These are phyloP conservation scores for Dryas alaskensis DNA, from an alignment of 306 rosid genomes.

Conservation along the genomic window DNA sequence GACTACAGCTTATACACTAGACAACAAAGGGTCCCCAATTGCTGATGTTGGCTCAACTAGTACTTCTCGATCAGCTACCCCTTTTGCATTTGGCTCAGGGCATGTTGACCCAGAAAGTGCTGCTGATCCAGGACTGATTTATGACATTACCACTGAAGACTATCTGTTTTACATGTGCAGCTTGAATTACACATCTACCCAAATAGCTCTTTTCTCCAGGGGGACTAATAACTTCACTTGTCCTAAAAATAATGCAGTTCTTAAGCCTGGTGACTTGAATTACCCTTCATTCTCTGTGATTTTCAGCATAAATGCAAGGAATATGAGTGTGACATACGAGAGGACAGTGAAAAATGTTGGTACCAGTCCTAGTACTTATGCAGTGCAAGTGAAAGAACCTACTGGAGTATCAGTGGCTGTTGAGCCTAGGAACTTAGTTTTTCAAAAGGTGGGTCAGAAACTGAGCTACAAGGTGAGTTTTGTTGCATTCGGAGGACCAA, in stretches of 20 bases:
- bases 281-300: slow-evolving; percentile 69
- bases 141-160: slow-evolving; percentile 48
- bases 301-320: slow-evolving; percentile 21
- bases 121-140: slow-evolving; percentile 62
- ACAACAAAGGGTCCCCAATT: slow-evolving; percentile 48
- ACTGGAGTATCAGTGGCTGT: slow-evolving; percentile 43
- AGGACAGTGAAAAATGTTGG: slow-evolving; percentile 72
- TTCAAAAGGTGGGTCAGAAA: slow-evolving; percentile 45
- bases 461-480: slow-evolving; percentile 53
- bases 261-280: slow-evolving; percentile 52
- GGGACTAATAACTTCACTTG: slow-evolving; percentile 33
- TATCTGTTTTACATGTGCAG: slow-evolving; percentile 57
- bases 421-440: slow-evolving; percentile 43
- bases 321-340: slow-evolving; percentile 38
- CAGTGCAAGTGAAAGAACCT: slow-evolving; percentile 46
- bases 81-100: slow-evolving; percentile 69
- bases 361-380: slow-evolving; percentile 38
- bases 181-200: slow-evolving; percentile 50
- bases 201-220: slow-evolving; percentile 47
- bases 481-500: slow-evolving; percentile 27
- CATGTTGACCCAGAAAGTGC: slow-evolving; percentile 69
- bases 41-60: slow-evolving; percentile 32
- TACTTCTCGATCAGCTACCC: slow-evolving; percentile 35
- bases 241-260: slow-evolving; percentile 19
- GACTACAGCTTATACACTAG: slow-evolving; percentile 60